These are phyloP conservation scores for Funneliformis mosseae DNA, from an alignment of 192 early-diverging fungal genomes.

Conservation along the genomic window DNA sequence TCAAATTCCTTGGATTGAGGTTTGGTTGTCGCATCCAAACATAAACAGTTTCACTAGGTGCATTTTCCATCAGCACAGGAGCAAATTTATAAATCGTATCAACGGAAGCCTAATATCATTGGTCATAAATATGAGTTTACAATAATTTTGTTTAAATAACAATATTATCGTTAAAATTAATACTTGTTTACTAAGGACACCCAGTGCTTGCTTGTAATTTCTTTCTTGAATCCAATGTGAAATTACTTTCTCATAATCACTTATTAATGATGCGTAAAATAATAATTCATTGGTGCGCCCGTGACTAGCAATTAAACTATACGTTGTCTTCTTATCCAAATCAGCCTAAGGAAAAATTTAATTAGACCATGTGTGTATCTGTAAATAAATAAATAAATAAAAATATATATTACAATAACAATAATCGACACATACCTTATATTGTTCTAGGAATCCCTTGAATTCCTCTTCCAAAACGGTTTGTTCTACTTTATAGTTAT, in stretches of 20 bases:
- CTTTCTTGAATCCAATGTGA: conserved; percentile 81
- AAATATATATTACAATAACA: background rate
- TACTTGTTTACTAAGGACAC: conserved; percentile 79
- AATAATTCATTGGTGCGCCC: conserved; percentile 81
- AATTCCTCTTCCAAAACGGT: conserved; percentile 69
- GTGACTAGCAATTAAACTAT: conserved; percentile 84
- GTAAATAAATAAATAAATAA: too few relatives aligned
- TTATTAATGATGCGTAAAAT: conserved; percentile 78
- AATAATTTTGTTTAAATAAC: background rate
- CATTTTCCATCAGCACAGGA: conserved; percentile 80
- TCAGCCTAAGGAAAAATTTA: conserved; percentile 38
- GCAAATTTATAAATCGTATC: conserved; percentile 91
- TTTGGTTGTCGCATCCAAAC: conserved; percentile 84
- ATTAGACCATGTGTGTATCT: conserved; percentile 8
- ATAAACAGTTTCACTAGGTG: conserved; percentile 83
- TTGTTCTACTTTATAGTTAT: conserved; percentile 62
- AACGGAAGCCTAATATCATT: conserved; percentile 56
- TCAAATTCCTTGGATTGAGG: conserved; percentile 79
- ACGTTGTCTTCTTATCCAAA: conserved; percentile 71
- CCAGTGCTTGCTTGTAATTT: conserved; percentile 75
- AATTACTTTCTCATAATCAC: conserved; percentile 88
- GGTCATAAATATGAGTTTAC: background rate
- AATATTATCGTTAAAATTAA: background rate
- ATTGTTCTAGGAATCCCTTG: conserved; percentile 65
- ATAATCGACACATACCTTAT: conserved; percentile 54